Evolutionary conservation across 192 early-diverging fungal species (phyloP).

Genomic region (Rhizophagus clarus): DNA sequence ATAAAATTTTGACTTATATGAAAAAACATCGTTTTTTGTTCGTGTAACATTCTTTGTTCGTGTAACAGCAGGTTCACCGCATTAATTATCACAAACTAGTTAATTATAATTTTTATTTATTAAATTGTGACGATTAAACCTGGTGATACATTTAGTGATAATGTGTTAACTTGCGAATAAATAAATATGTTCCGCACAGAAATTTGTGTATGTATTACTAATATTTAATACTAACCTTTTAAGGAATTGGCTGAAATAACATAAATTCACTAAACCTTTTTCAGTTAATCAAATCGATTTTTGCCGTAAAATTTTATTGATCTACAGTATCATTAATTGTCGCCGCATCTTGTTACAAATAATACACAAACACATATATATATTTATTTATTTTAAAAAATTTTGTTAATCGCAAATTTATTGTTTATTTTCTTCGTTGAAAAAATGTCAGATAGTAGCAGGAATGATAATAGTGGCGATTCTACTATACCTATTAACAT

Average conservation of each 20-base stretch:
- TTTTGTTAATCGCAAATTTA: not conserved
- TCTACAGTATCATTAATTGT: not conserved
- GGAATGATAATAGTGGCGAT: not conserved
- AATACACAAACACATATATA: not conserved
- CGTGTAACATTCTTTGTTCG: no score
- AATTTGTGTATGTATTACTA: no score
- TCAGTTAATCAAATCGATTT: not conserved
- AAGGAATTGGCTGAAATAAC: not conserved
- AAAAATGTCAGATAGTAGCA: constrained; percentile 8
- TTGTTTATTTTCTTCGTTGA: not conserved
- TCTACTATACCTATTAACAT: constrained; percentile 26
- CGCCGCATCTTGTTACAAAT: not conserved
- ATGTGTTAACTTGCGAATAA: no score
- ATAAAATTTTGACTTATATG: no score
- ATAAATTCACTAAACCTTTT: not conserved
- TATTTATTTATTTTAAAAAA: not conserved
- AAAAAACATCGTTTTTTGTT: no score
- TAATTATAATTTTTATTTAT: no score
- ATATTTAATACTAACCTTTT: no score
- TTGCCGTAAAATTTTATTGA: not conserved
- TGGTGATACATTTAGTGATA: no score
- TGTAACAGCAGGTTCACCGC: no score
- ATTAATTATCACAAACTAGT: no score
- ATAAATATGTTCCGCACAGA: no score
- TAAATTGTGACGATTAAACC: no score